Base-by-base conservation (phyloP, 2,329 filamentous ascomycete species). In the Gaeumannomyces sp. region DNA sequence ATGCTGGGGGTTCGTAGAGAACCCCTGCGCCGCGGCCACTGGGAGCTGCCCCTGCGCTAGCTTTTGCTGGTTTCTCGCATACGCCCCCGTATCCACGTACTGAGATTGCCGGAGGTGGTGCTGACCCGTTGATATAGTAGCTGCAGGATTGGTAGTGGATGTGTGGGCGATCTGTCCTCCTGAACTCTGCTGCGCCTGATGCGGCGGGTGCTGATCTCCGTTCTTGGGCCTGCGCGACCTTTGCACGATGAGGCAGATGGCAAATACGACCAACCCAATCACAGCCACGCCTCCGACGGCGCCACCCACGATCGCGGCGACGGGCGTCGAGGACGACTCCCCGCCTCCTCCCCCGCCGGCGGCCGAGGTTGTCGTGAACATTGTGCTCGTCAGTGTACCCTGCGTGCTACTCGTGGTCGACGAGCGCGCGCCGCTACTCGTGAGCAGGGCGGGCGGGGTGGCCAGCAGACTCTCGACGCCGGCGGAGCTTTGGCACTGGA, bases 401-500 rank as follows among this genome's bases (percentile, higher is more conserved):
- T 19, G 38, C 16, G 16, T 45, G 16, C 4, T 19, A 16, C 16
- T 45, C 14, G 38, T 10, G 8, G 33, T 19, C 11, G 38, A 45
- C 16, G 38, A 50, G n/a, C 14, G 25, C 61, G 38, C 10, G n/a
- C 22, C 6, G 14, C 22, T 50, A 19, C 35, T 56, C n/a, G 61
- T 31, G 10, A 33, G 29, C 27, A 57, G 27, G 10, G 25, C 61
- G 1, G 61, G 61, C 27, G 61, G 61, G 22, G 61, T 62, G 38
- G 61, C 61, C 27, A 62, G 28, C 27, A 62, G 22, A 13, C 27
- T 62, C n/a, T 27, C 61, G 61, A 62, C 27, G 27, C 61, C 45
- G 16, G 14, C 45, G 13, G 28, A 29, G 25, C 28, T 31, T 14
- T 60, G 45, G 31, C 65, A 68, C 53, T 67, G 61, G 27, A 66